A percentile compares a stretch with the other conserved stretches of the same genome.
phyloP scores from a whole-genome alignment of 2,329 filamentous ascomycete genomes.

The Cladorrhinum sp. region DNA sequence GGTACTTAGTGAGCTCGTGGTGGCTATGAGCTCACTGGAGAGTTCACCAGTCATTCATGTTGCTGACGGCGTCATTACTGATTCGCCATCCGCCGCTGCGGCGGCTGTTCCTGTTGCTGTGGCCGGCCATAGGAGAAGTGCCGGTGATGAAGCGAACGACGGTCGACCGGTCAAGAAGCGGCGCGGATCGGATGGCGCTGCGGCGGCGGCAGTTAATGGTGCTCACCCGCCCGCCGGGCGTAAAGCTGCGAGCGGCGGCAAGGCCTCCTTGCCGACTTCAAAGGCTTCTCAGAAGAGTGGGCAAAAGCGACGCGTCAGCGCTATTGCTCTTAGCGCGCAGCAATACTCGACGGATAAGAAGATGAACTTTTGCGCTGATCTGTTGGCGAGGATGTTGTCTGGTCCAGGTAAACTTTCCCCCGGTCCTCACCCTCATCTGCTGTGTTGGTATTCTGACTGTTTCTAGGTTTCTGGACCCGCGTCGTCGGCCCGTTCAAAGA shows the following conservation, averaged over 20 bases:
- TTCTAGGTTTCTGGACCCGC: slow-evolving; percentile 62
- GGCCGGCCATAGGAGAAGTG: slow-evolving; percentile 33
- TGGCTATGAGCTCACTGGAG: slow-evolving; percentile 58
- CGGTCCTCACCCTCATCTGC: background rate
- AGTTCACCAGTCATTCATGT: slow-evolving; percentile 33
- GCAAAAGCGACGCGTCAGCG: slow-evolving; percentile 32
- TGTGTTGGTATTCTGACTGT: too few species aligned
- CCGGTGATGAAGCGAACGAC: slow-evolving; percentile 39
- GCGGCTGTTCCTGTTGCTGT: slow-evolving; percentile 15
- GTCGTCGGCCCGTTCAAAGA: slow-evolving; percentile 61
- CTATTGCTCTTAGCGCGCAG: slow-evolving; percentile 28
- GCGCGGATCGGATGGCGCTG: slow-evolving; percentile 37
- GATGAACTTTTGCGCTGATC: slow-evolving; percentile 56
- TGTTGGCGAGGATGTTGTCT: slow-evolving; percentile 58
- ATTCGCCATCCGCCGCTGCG: slow-evolving; percentile 10
- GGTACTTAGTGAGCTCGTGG: slow-evolving; percentile 60
- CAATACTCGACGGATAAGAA: slow-evolving; percentile 43
- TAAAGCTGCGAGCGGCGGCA: slow-evolving; percentile 25
- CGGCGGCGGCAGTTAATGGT: slow-evolving; percentile 17
- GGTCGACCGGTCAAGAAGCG: slow-evolving; percentile 40
- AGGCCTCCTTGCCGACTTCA: slow-evolving; percentile 20
- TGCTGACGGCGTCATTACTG: slow-evolving; percentile 23
- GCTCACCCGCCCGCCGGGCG: slow-evolving; percentile 26
- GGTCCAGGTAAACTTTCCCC: slow-evolving; percentile 48
- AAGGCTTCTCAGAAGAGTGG: slow-evolving; percentile 29